Evolutionary conservation across 2,329 filamentous ascomycete genomes (phyloP), one percentile per base, ranked within the genome.

Genomic region (Neonectria punicea): DNA sequence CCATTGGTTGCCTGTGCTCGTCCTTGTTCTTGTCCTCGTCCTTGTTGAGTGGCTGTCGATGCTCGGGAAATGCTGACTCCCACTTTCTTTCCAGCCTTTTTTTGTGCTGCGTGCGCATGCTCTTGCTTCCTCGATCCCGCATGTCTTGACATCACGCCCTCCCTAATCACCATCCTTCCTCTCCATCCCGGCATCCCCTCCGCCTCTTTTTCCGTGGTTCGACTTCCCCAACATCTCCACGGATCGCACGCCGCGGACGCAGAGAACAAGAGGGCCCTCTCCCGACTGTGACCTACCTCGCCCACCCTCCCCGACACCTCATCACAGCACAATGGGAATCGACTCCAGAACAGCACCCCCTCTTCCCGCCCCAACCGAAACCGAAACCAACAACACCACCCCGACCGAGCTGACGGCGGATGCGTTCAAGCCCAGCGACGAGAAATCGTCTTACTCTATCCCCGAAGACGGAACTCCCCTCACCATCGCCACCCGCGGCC

Each of bases 381-480:
- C 91, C 77, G 86, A 88, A 70, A 89, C 88, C n/a, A 61, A 57
- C 70, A 85, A 85, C 65, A 85, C 84, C 66, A 85, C 85, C 65
- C 89, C 89, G 63, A 88, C 87, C 77, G 89, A 91, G 74, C 78
- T 92, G 67, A 76, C 75, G 53, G 88, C 86, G 73, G 90, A 93
- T 79, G 77, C 92, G 70, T 93, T 92, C 67, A 86, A 87, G 68
- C 85, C 88, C 66, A 90, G 87, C 71, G 87, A 90, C 79, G 87
- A 88, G 79, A 92, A 87, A 74, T 93, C 92, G 4, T 90, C 90
- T 58, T 94, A 92, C 80, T 93, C 91, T 41, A 87, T 96, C 56
- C 93, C 92, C 63, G 92, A 94, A 75, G 93, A 96, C 88, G 93
- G 93, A 77, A 95, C 92, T 58, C 94, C 94, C 46, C 90, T 99